Conservation (phyloP, 179 eudicot species). For the Beta corolliflora region DNA sequence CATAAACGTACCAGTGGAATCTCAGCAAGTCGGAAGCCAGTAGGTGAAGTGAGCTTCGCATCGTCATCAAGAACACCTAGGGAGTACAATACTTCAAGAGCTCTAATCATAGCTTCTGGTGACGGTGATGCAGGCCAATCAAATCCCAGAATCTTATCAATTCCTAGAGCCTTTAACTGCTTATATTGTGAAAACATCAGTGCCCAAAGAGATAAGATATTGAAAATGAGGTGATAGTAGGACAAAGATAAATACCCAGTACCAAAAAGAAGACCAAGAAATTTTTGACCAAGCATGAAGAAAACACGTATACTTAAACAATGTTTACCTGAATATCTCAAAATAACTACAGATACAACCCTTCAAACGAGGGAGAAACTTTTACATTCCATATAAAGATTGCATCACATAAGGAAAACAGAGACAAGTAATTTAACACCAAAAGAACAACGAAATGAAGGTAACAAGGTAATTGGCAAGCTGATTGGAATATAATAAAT, state of each 20-base stretch:
- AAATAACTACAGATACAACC: too few species aligned
- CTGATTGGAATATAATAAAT: not conserved
- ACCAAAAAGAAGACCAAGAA: not conserved
- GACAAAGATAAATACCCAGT: not conserved
- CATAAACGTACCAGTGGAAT: slow-evolving; percentile 72
- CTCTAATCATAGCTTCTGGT: slow-evolving; percentile 95
- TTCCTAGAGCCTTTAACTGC: slow-evolving; percentile 94
- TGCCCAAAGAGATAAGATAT: not conserved
- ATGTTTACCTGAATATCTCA: too few species aligned
- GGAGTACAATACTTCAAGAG: slow-evolving; percentile 91
- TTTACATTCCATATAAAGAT: too few species aligned
- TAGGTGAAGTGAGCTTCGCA: slow-evolving; percentile 95
- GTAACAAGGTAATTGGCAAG: not conserved
- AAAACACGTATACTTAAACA: not conserved
- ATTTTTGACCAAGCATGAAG: not conserved
- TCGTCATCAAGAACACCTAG: slow-evolving; percentile 95
- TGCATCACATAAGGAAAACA: too few species aligned
- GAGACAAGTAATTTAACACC: too few species aligned
- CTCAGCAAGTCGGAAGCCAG: slow-evolving; percentile 96
- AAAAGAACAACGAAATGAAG: not conserved
- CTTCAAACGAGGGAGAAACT: too few species aligned
- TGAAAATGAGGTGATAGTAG: not conserved
- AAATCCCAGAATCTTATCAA: slow-evolving; percentile 94
- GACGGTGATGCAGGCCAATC: slow-evolving; percentile 97
- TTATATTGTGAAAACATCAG: slow-evolving; percentile 17